Base-by-base conservation (phyloP, 2,329 filamentous ascomycete species). In the Beauveria scarabaeidicola region DNA sequence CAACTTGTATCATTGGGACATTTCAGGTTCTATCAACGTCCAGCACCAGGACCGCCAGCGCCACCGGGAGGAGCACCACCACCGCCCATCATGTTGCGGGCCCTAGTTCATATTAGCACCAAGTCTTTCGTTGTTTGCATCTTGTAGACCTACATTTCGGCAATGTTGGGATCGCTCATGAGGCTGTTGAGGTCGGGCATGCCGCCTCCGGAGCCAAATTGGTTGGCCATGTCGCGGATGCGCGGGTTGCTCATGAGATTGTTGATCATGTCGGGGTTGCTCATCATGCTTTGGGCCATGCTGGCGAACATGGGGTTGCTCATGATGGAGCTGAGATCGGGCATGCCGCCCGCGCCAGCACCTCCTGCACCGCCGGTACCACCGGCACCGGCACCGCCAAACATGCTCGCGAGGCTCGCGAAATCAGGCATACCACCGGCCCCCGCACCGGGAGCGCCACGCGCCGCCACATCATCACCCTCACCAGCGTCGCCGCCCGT, bases 281-380 rank as follows among this genome's bases (percentile, higher is more conserved):
- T 90, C 94, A 97, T 97, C 59, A 99, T 76, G 74, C 90, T 96
- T 79, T 97, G 91, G 5, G 94, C 94, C 91, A 97, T 97, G 77
- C 83, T 89, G 54, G 91, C 85, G 77, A 99, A 96, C 94, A 97
- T 97, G 59, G 94, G 94, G 78, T 97, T 99, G 79, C 80, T 91
- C 91, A 97, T 96, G 73, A 99, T 86, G 64, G 84, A 84, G 64
- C 84, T 77, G 25, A 99, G 79, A 73, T 97, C 93, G 13, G 92
- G 91, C 89, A 96, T 94, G 58, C 90, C 90, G 55, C 88, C 88
- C 8, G 78, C 85, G 21, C 82, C 86, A 5, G 83, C 86, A 10
- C 75, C 84, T 27, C 75, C 80, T 15, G 79, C 85, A 23, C 79
- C 86, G 27, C 75, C 80, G 15, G 79, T 85, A 25, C 79, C 86